Evolutionary conservation across 495 filamentous ascomycete species (phyloP), one percentile per base, ranked within the genome.

Genomic region (Neurospora cerealis): DNA sequence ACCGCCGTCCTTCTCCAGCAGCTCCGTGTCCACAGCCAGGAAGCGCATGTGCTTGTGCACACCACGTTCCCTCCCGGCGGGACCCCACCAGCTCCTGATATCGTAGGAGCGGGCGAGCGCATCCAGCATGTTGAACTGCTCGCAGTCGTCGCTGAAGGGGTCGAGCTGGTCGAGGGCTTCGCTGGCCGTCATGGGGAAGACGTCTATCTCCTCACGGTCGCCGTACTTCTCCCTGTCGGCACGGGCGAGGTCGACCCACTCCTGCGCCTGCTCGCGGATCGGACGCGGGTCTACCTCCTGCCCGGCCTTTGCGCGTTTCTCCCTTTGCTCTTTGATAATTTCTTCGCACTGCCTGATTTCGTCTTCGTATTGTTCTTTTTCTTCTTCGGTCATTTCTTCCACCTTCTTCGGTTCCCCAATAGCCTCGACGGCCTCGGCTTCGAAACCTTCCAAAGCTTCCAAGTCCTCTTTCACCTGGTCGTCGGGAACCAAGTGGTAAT

Each of bases 11-110:
- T 74, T 54, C 21, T 76, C 46, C 9, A 87, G 36, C 75, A 85
- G 70, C 42, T 69, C 71, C 71, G 85, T 79, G 71, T 86, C 81
- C 54, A 17, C 78, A 73, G 88, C 86, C 69, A 88, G 85, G 73
- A 87, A 87, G 48, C 87, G 85, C 78, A 90, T 81, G 71, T 81
- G 79, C 24, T 41, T 54, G 24, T 71, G 19, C 36, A 79, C 72
- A 41, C 70, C 38, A 1, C 28, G 7, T 7, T 10, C 40, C 72
- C 19, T 72, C 70, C 38, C 76, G 80, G 69, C 73, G 69, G 5
- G 78, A 70, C 77, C 72, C 79, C 9, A 76, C n/a, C 28, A 71
- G 73, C 40, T 84, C 5, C 2, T 17, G 24, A 66, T 28, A 4
- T 17, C 83, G 82, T 81, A 84, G 48, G 79, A 3, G 11, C 69